These are phyloP conservation scores for Candida smagusa DNA, from an alignment of 1,139 yeast genomes.

Conservation along the genomic window DNA sequence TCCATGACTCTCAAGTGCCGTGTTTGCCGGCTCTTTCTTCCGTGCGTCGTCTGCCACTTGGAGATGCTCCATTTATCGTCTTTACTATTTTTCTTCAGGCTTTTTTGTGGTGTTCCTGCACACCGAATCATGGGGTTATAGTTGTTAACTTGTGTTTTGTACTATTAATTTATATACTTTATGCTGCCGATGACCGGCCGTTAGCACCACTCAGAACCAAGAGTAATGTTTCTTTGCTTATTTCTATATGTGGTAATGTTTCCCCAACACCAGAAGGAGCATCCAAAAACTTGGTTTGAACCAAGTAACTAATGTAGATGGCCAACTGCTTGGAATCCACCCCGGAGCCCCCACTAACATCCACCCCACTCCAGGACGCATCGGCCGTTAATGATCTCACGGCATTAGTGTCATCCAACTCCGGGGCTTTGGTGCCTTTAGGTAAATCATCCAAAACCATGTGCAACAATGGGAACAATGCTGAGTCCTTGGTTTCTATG, in stretches of 20 bases:
- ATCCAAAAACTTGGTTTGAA: constrained; percentile 75
- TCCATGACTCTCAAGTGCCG: too few relatives aligned
- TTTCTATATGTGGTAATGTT: constrained; percentile 54
- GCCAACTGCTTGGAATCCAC: constrained; percentile 67
- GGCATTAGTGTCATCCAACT: constrained; percentile 84
- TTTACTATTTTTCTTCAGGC: too few relatives aligned
- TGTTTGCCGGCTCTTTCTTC: too few relatives aligned
- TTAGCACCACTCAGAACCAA: constrained; percentile 82
- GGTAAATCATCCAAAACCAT: constrained; percentile 92
- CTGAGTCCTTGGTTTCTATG: constrained; percentile 70
- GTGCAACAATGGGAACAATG: constrained; percentile 88
- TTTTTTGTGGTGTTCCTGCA: too few relatives aligned
- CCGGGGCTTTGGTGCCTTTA: constrained; percentile 90
- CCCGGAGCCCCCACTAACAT: constrained; percentile 68
- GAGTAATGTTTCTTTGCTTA: constrained; percentile 58
- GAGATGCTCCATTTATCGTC: too few relatives aligned
- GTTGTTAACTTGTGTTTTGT: too few relatives aligned
- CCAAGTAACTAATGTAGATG: constrained; percentile 73
- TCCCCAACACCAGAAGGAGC: constrained; percentile 47
- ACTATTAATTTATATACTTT: not conserved
- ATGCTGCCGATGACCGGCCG: constrained; percentile 68
- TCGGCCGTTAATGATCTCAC: constrained; percentile 60
- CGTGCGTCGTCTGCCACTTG: too few relatives aligned
- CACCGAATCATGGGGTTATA: too few relatives aligned
- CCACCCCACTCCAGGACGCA: constrained; percentile 59